Percentiles rank a stretch among this genome's conserved stretches.
These are phyloP conservation scores for Articulospora tetracladia DNA, from an alignment of 495 filamentous ascomycete species.

Conservation along the genomic window DNA sequence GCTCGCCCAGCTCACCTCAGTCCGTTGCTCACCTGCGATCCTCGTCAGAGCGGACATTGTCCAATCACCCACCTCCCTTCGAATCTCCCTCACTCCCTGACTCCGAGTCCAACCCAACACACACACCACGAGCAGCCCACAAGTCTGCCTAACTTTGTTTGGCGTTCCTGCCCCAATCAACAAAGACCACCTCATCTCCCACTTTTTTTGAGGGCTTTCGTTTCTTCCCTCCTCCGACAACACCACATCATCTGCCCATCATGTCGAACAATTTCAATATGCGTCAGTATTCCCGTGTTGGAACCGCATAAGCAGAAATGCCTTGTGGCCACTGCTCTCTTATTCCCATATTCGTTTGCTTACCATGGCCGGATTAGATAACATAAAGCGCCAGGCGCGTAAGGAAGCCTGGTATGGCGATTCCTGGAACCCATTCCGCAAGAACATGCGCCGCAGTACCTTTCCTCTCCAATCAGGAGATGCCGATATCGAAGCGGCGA, in stretches of 20 bases:
- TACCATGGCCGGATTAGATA: slow-evolving; percentile 16
- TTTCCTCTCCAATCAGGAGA: neutral
- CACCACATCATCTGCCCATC: neutral
- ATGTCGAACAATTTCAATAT: slow-evolving; percentile 9
- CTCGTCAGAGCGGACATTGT: too few relatives aligned
- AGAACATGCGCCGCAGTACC: slow-evolving; percentile 17
- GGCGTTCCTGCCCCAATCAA: neutral
- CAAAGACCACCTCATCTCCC: neutral
- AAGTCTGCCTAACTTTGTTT: neutral
- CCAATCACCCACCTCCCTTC: too few relatives aligned
- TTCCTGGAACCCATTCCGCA: slow-evolving; percentile 22
- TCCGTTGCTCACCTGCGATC: too few relatives aligned
- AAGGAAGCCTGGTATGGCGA: slow-evolving; percentile 27
- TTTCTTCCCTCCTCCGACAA: neutral
- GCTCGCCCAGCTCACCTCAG: too few relatives aligned
- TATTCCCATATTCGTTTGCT: slow-evolving; percentile 6
- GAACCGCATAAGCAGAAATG: slow-evolving; percentile 8
- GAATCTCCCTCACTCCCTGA: too few relatives aligned
- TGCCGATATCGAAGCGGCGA: slow-evolving; percentile 12
- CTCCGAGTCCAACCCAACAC: neutral
- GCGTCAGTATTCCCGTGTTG: slow-evolving; percentile 16
- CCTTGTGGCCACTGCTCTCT: slow-evolving; percentile 6
- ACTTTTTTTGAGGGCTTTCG: neutral
- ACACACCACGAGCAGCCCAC: neutral
- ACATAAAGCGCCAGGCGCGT: slow-evolving; percentile 24